These are phyloP conservation scores for Coemansia sp. DNA, from an alignment of 192 early-diverging fungal species.

Conservation along the genomic window DNA sequence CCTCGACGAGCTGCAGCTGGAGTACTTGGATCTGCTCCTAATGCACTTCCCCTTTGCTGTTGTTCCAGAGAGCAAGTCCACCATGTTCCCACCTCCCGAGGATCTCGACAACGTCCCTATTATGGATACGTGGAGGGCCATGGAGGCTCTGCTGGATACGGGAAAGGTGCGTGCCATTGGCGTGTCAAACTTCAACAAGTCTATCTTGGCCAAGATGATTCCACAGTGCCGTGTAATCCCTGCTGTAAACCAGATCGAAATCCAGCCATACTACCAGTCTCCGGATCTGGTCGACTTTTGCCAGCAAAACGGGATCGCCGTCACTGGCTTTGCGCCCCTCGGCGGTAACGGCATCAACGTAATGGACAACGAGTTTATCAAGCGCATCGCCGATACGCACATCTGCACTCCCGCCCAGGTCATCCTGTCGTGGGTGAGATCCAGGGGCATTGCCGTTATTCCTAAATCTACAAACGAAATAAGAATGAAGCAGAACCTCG, in stretches of 20 bases:
- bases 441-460: slow-evolving; percentile 73
- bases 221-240: slow-evolving; percentile 64
- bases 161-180: slow-evolving; percentile 78
- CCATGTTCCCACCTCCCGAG: slow-evolving; percentile 28
- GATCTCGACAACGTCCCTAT: slow-evolving; percentile 54
- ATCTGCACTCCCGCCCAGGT: slow-evolving; percentile 66
- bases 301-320: slow-evolving; percentile 61
- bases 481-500: slow-evolving; percentile 57
- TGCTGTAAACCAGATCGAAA: slow-evolving; percentile 83
- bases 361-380: slow-evolving; percentile 51
- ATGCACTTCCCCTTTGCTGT: slow-evolving; percentile 83
- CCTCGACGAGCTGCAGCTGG: slow-evolving; percentile 62
- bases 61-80: slow-evolving; percentile 23
- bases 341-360: slow-evolving; percentile 51
- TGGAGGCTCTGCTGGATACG: slow-evolving; percentile 71
- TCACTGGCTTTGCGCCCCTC: slow-evolving; percentile 83
- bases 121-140: slow-evolving; percentile 72
- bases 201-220: slow-evolving; percentile 64
- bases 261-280: slow-evolving; percentile 67
- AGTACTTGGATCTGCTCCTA: slow-evolving; percentile 80
- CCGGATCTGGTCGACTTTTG: slow-evolving; percentile 71
- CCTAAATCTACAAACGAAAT: slow-evolving; percentile 71
- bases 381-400: slow-evolving; percentile 67
- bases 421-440: slow-evolving; percentile 67
- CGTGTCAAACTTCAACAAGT: slow-evolving; percentile 75